Conservation (phyloP, 768 basidiomycete species). For the Suillus americanus region DNA sequence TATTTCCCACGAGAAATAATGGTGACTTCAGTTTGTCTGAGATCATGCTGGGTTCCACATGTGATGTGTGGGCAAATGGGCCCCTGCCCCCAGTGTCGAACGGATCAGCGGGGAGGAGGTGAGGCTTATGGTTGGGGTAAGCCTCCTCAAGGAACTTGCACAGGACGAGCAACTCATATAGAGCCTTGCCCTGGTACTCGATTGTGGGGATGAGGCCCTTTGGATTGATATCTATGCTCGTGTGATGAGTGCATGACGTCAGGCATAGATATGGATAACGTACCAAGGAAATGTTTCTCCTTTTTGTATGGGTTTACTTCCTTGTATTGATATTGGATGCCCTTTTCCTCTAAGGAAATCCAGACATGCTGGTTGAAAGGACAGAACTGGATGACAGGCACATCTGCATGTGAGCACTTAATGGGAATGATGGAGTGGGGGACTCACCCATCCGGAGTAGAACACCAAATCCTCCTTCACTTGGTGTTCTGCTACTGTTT, state of each 20-base stretch:
- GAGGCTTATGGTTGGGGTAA: conserved; percentile 39
- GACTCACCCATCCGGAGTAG: conserved; percentile 57
- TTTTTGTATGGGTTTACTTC: conserved; percentile 75
- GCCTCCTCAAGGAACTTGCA: conserved; percentile 70
- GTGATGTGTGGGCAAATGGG: no score
- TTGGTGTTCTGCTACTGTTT: conserved; percentile 52
- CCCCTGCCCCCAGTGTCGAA: conserved; percentile 21
- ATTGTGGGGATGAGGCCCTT: conserved; percentile 68
- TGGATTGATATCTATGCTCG: conserved; percentile 52
- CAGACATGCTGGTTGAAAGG: conserved; percentile 62
- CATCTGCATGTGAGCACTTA: neutral
- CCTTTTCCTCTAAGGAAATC: conserved; percentile 67
- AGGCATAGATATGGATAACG: conserved; percentile 7
- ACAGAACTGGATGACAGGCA: conserved; percentile 41
- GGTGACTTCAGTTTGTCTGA: no score
- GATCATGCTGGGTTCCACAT: no score
- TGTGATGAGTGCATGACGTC: neutral
- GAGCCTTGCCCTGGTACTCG: conserved; percentile 47
- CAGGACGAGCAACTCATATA: conserved; percentile 66
- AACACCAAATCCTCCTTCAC: conserved; percentile 55
- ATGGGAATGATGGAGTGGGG: neutral
- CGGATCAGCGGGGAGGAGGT: conserved; percentile 53
- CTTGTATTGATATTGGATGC: conserved; percentile 65
- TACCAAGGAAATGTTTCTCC: conserved; percentile 54
- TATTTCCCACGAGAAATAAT: no score